These are phyloP conservation scores for Aspergillus egyptiacus DNA, from an alignment of 495 filamentous ascomycete genomes.

Conservation along the genomic window DNA sequence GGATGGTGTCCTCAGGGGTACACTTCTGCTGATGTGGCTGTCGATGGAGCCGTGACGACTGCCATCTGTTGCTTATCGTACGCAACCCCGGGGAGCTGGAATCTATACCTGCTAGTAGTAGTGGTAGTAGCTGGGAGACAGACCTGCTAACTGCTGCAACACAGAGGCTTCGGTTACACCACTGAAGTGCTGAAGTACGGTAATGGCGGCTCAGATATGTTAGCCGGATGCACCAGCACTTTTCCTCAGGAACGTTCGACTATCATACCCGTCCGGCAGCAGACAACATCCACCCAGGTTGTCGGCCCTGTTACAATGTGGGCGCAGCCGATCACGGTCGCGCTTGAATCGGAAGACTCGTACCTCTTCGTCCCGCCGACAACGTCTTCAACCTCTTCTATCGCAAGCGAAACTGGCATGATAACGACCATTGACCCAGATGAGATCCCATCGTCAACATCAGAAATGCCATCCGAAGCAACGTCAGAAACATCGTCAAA, in stretches of 20 bases:
- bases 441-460: neutral
- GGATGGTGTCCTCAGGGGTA: slow-evolving; percentile 20
- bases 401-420: neutral
- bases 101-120: too few species aligned
- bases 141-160: neutral
- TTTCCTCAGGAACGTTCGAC: slow-evolving; percentile 4
- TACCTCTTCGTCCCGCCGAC: slow-evolving; percentile 7
- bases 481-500: neutral
- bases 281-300: slow-evolving; percentile 5
- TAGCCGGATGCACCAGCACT: slow-evolving; percentile 9
- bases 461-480: neutral
- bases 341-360: slow-evolving; percentile 4
- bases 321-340: slow-evolving; percentile 20
- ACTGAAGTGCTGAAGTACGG: neutral
- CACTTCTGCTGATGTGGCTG: slow-evolving; percentile 14
- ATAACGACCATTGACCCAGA: neutral
- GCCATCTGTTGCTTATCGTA: slow-evolving; percentile 21
- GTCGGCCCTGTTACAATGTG: slow-evolving; percentile 24
- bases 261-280: slow-evolving; percentile 9
- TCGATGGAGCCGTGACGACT: slow-evolving; percentile 8
- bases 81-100: neutral
- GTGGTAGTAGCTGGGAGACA: too few species aligned
- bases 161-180: slow-evolving; percentile 1
- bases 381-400: neutral
- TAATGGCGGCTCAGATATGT: neutral